Evolutionary conservation across 2,329 filamentous ascomycete species (phyloP).

Genomic region (Fusarium tricinctum): DNA sequence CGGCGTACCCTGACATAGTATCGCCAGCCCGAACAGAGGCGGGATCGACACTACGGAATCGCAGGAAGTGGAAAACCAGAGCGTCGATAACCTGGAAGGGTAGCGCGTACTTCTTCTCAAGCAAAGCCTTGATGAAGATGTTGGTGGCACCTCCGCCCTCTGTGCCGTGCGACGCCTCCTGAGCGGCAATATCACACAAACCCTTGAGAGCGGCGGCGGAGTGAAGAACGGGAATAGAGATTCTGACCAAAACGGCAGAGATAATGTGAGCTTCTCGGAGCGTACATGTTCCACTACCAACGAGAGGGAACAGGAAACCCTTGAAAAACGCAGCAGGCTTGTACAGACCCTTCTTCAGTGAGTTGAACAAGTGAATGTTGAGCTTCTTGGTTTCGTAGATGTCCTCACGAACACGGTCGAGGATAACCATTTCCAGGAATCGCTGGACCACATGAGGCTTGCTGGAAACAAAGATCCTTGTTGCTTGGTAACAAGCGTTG

Average conservation of each 20-base stretch:
- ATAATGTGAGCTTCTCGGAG: slow-evolving; percentile 93
- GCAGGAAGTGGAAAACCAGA: slow-evolving; percentile 95
- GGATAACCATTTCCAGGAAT: slow-evolving; percentile 88
- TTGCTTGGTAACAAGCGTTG: slow-evolving; percentile 87
- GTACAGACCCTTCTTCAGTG: slow-evolving; percentile 91
- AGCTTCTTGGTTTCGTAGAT: slow-evolving; percentile 95
- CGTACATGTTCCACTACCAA: slow-evolving; percentile 88
- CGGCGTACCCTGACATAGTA: slow-evolving; percentile 63
- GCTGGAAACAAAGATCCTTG: slow-evolving; percentile 89
- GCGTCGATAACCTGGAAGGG: slow-evolving; percentile 96
- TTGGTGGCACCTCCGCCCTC: slow-evolving; percentile 94
- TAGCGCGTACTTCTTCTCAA: slow-evolving; percentile 97
- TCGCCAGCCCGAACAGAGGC: slow-evolving; percentile 67
- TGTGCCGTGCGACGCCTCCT: slow-evolving; percentile 84
- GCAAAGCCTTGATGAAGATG: slow-evolving; percentile 90
- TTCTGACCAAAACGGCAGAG: slow-evolving; percentile 84
- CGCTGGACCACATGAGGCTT: slow-evolving; percentile 84
- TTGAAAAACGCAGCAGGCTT: slow-evolving; percentile 98
- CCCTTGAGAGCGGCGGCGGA: slow-evolving; percentile 92
- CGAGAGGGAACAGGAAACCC: slow-evolving; percentile 91
- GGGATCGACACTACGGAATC: slow-evolving; percentile 81
- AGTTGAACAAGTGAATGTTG: slow-evolving; percentile 94
- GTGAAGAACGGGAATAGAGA: slow-evolving; percentile 91
- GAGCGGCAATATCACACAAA: slow-evolving; percentile 92
- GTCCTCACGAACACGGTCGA: slow-evolving; percentile 92